Conservation (phyloP, 257 asterid genomes). For the Nicotiana benthamiana region DNA sequence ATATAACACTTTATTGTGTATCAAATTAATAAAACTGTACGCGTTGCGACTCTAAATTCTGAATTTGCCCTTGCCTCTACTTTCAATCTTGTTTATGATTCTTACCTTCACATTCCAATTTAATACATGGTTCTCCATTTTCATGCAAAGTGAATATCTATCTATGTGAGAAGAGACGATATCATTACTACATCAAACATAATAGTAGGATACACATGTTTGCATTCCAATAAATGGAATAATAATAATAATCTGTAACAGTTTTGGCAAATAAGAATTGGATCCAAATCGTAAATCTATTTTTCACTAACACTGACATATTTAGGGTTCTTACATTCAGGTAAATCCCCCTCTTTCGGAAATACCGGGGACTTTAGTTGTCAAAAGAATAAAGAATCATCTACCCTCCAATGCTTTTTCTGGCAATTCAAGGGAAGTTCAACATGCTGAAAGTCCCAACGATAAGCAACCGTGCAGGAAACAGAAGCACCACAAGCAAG, state of each 20-base stretch:
- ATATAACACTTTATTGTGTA: neutral
- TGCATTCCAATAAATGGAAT: neutral
- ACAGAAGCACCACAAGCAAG: conserved; percentile 64
- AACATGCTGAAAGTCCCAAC: conserved; percentile 38
- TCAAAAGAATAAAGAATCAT: conserved; percentile 56
- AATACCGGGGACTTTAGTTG: conserved; percentile 30
- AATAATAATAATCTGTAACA: neutral
- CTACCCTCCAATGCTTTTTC: conserved; percentile 10
- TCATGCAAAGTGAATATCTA: neutral
- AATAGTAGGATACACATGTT: neutral
- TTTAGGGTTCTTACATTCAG: conserved; percentile 1
- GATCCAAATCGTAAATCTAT: neutral
- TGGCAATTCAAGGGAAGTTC: conserved; percentile 22
- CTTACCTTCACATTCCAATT: neutral
- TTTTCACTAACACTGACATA: neutral
- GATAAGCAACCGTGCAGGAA: conserved; percentile 59
- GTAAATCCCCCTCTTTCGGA: conserved; percentile 17
- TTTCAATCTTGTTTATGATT: neutral
- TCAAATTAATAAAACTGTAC: too few species aligned
- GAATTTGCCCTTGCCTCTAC: neutral
- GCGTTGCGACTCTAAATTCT: too few species aligned
- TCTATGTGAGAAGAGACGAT: neutral
- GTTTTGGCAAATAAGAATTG: neutral
- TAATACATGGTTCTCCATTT: neutral
- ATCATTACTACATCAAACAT: neutral